These are phyloP conservation scores for Musa balbisiana DNA, from an alignment of 202 grass and related monocot species.

Conservation along the genomic window DNA sequence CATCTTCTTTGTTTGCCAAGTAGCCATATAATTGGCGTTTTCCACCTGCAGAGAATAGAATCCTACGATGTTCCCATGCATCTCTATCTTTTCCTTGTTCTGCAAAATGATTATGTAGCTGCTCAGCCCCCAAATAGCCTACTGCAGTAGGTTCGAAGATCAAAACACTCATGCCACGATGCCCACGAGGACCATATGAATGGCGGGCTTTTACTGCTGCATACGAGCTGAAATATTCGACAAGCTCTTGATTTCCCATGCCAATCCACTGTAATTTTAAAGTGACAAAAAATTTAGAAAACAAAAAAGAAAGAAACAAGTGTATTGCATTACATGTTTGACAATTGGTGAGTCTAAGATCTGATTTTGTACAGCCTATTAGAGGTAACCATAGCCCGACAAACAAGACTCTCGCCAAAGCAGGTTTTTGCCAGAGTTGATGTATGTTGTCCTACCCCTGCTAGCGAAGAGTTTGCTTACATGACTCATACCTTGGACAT, in stretches of 20 bases:
- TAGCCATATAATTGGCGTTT: conserved; percentile 76
- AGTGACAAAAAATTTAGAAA: conserved; percentile 5
- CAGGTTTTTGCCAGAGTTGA: too few relatives aligned
- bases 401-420: too few relatives aligned
- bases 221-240: conserved; percentile 77
- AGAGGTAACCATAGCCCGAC: too few relatives aligned
- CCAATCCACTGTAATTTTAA: conserved; percentile 48
- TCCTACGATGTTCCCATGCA: conserved; percentile 42
- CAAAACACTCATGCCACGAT: conserved; percentile 80
- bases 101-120: conserved; percentile 70
- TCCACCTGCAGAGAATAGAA: conserved; percentile 56
- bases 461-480: too few relatives aligned
- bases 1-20: conserved; percentile 70
- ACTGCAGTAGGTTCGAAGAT: conserved; percentile 76
- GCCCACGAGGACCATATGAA: conserved; percentile 77
- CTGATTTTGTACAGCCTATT: too few relatives aligned
- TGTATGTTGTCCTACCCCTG: too few relatives aligned
- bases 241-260: conserved; percentile 90
- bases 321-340: too few relatives aligned
- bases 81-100: conserved; percentile 56
- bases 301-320: too few relatives aligned
- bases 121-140: conserved; percentile 81
- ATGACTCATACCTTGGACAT: too few relatives aligned
- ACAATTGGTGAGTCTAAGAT: too few relatives aligned
- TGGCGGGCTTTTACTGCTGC: conserved; percentile 65